Base-by-base conservation (phyloP, 2,329 filamentous ascomycete species). In the Ascochyta pisi region DNA sequence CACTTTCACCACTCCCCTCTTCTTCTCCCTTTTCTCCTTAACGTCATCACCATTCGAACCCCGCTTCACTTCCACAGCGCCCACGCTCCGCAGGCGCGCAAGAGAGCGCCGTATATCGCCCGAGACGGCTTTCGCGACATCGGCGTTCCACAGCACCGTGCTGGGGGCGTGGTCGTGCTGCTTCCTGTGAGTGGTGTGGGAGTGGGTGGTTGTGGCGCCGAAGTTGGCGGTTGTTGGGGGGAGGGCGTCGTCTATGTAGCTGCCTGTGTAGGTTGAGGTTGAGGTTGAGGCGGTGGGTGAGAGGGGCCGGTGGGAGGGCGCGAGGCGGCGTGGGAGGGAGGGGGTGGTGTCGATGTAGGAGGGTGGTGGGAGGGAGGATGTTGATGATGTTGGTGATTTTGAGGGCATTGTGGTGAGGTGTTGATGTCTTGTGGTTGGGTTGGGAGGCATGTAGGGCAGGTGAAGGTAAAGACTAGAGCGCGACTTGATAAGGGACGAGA, bases 221-320 rank as follows among this genome's bases (percentile, higher is more conserved):
- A 70, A 66, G 2, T 63, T 60, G 13, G 58, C 52, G 12, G 35
- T 8, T 13, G n/a, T 7, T 34, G 46, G 49, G 0, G 44, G 31
- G 1, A 62, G 46, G 29, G 69, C 58, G 41, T 73, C 70, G 51
- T 74, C 71, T 29, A 73, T 24, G 42, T 60, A 72, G 52, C 68
- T 71, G 16, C 63, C 61, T 4, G 64, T 66, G 43, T 68, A 69
- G 2, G 46, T 33, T 8, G 66, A 65, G 10, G 45, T 33, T 3
- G 52, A 29, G 16, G 61, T 52, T n/a, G 22, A 29, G 31, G 66
- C 65, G 66, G 13, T 47, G 35, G 19, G 16, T 64, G 51, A 19
- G 61, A 51, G 13, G 54, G 4, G n/a, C 29, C 35, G 16, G 55
- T 19, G 15, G 37, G 37, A 15, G 15, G 49, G 38, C 16, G 63